Evolutionary conservation across 352 stramenopile genomes (phyloP), one percentile per base, ranked within the genome.

Genomic region (Pythium phragmiticola): DNA sequence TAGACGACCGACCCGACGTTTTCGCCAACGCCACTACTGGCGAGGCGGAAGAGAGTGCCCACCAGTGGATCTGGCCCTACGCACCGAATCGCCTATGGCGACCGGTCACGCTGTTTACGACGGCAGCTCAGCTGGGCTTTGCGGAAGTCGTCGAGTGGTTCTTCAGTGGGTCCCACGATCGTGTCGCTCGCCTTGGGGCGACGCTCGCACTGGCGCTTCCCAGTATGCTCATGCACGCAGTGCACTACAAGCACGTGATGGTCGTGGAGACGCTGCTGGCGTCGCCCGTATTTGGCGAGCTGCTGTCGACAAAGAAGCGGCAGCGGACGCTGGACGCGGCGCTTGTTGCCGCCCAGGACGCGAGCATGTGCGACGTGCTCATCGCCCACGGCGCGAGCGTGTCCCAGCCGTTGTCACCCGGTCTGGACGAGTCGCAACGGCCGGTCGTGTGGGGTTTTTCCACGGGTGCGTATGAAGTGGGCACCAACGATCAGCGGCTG

Each of bases 201-300:
- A 52, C 16, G 21, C 26, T 52, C 46, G 19, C 21, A 3, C 46
- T 34, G 2, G 46, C 36, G 2, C 26, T 52, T n/a, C 23, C 21
- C 8, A 11, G 36, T 4, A 52, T 28, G 21, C 46, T 52, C 7
- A 7, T 3, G 8, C 8, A 8, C 6, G 46, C 46, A 14, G 46
- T 37, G n/a, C 9, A n/a, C 7, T 7, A 13, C 11, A 9, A 23
- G 21, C 46, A 37, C 5, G 6, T 17, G 19, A 4, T 19, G 2
- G 26, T 52, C 23, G 23, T 52, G 12, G 46, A 52, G 46, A 37
- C 30, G 23, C 46, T 52, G 46, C 46, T 52, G n/a, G n/a, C 21
- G 46, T 52, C 46, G 12, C 9, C 21, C 21, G 46, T 52, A 23
- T 52, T 52, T 37, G 7, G 5, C 7, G 12, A 34, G 46, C 9